phyloP scores from a whole-genome alignment of 805 yeast genomes.

The Saturnispora dispora region DNA sequence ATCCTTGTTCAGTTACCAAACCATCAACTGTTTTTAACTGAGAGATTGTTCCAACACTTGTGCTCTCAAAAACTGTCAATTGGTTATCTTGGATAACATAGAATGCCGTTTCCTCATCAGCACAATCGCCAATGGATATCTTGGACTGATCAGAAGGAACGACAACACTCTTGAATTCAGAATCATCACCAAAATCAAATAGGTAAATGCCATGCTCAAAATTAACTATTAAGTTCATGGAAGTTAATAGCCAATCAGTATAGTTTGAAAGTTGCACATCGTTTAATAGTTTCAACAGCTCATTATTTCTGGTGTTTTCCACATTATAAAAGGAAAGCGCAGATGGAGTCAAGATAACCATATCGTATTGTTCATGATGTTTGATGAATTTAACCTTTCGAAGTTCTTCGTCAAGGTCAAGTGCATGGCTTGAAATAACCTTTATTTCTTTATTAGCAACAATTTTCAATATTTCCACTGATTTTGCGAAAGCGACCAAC shows the following conservation, averaged over 20 bases:
- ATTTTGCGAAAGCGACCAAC: conserved; percentile 14
- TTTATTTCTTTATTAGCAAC: conserved; percentile 10
- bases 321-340: conserved; percentile 17
- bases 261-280: conserved; percentile 15
- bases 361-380: conserved; percentile 11
- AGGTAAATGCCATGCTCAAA: conserved; percentile 15
- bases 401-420: conserved; percentile 12
- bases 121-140: conserved; percentile 11
- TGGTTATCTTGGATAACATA: conserved; percentile 10
- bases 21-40: conserved; percentile 12
- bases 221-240: conserved; percentile 16
- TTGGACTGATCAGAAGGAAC: background rate
- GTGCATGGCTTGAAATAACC: conserved; percentile 12
- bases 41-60: conserved; percentile 16
- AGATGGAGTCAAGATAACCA: conserved; percentile 19
- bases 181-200: conserved; percentile 15
- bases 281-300: conserved; percentile 5
- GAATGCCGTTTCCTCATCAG: conserved; percentile 18
- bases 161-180: conserved; percentile 18
- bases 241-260: conserved; percentile 16
- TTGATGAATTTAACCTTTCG: conserved; percentile 16
- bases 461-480: conserved; percentile 16
- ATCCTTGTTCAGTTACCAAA: conserved; percentile 8
- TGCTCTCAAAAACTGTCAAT: conserved; percentile 14
- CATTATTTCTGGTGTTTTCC: background rate